Base-by-base conservation (phyloP, 495 filamentous ascomycete species). In the Sphaerosporella brunnea region DNA sequence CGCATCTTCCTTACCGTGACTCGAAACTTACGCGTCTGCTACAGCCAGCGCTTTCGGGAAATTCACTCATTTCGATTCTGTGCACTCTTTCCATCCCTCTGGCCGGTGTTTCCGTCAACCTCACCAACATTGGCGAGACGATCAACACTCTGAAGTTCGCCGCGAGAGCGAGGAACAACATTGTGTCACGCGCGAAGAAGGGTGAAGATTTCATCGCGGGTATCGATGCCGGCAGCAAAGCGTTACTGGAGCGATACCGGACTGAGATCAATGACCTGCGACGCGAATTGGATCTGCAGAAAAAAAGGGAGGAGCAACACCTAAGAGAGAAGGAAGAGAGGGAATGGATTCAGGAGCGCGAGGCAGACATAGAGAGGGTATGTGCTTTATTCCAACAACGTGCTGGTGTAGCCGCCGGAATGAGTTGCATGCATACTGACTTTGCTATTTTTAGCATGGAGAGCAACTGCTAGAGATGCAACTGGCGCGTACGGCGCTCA, bases 391-490 rank as follows among this genome's bases (percentile, higher is more conserved):
- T 43, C n/a, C 26, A 9, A 42, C 20, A 43, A 43, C 21, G 13
- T 24, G 1, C 18, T 13, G 21, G 10, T 26, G 24, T 9, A 43
- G 15, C 21, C 15, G 37, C 37, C 37, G 37, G n/a, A 10, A 13
- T 5, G 28, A 32, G 28, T 32, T 5, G 7, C 8, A 37, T 11
- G 20, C 20, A 26, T 43, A 26, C 40, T 43, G 24, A 43, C 40
- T n/a, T n/a, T n/a, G 39, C 32, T 49, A 42, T 43, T 48, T 42
- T 44, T 24, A 59, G 24, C 92, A 95, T 56, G 86, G 92, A 55
- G 90, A 97, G 60, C 90, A 97, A 61, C 86, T 97, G 70, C 69
- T 96, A 36, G 90, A 96, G 62, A 97, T 97, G 78, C 90, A 97
- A 62, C 72, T 97, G 23, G 90, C 90, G 11, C 74, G 92, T 21